A percentile compares a stretch with the other conserved stretches of the same genome.
Conservation (phyloP, 768 basidiomycete genomes). For the Lactarius akahatsu region DNA sequence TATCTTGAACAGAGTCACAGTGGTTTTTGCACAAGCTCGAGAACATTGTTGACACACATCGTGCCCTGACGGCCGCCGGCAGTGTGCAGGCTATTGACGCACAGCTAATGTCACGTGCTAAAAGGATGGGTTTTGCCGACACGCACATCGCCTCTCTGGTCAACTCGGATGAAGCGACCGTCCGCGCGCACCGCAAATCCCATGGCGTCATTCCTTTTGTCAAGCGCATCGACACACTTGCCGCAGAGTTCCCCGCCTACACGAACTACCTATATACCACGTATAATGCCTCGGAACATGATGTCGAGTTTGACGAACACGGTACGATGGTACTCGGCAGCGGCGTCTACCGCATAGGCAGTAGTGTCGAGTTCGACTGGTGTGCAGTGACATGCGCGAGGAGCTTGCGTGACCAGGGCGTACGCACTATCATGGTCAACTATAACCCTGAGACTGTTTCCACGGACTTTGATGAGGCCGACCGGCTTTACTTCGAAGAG, state of each 20-base stretch:
- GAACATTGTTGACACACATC: constrained; percentile 92
- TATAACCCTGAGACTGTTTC: constrained; percentile 99
- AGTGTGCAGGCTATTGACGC: constrained; percentile 67
- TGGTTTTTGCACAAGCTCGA: constrained; percentile 99
- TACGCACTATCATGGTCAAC: constrained; percentile 98
- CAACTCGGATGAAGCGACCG: constrained; percentile 66
- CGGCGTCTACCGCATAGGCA: constrained; percentile 97
- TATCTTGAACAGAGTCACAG: constrained; percentile 38
- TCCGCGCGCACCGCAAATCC: constrained; percentile 84
- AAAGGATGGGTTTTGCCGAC: constrained; percentile 95
- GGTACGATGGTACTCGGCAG: constrained; percentile 99
- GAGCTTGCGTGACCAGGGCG: constrained; percentile 87
- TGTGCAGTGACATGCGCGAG: constrained; percentile 99
- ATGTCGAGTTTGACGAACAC: constrained; percentile 92
- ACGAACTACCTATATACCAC: constrained; percentile 99
- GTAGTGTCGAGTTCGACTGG: constrained; percentile 99
- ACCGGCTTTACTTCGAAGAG: constrained; percentile 97
- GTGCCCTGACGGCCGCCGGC: constrained; percentile 65
- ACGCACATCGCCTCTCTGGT: constrained; percentile 85
- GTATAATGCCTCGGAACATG: constrained; percentile 95
- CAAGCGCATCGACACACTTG: constrained; percentile 98
- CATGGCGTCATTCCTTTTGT: constrained; percentile 93
- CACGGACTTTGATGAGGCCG: constrained; percentile 99
- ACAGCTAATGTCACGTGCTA: constrained; percentile 82
- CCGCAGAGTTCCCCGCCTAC: constrained; percentile 97